phyloP scores from a whole-genome alignment of 2,329 filamentous ascomycete species.

The Macrophomina pseudophaseolina region DNA sequence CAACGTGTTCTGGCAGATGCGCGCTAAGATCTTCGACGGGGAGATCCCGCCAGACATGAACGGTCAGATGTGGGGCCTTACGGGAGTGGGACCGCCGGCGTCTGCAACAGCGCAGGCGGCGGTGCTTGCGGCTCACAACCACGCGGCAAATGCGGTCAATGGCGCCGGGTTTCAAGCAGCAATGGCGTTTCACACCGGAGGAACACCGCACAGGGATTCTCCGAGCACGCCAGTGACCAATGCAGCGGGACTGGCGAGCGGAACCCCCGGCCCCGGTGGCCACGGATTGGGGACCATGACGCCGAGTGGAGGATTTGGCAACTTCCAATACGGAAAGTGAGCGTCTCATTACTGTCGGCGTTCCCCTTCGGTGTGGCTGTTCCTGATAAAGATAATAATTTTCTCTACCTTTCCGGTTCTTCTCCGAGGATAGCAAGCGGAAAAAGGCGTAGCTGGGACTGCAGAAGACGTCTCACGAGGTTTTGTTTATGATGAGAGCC shows the following conservation, averaged over 20 bases:
- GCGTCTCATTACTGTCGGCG: neutral
- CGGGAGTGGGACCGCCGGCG: slow-evolving; percentile 60
- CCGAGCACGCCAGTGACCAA: slow-evolving; percentile 73
- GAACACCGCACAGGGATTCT: slow-evolving; percentile 49
- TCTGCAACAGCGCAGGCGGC: slow-evolving; percentile 61
- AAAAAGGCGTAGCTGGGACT: slow-evolving; percentile 18
- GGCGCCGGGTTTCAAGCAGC: slow-evolving; percentile 40
- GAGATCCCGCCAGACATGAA: slow-evolving; percentile 79
- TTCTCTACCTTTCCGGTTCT: slow-evolving; percentile 8
- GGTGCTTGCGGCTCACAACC: slow-evolving; percentile 50
- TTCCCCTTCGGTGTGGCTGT: slow-evolving; percentile 13
- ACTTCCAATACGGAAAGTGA: slow-evolving; percentile 55
- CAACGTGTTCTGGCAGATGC: slow-evolving; percentile 92
- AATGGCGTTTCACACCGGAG: slow-evolving; percentile 46
- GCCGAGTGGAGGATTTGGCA: slow-evolving; percentile 78
- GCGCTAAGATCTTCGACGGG: slow-evolving; percentile 84
- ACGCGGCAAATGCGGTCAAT: slow-evolving; percentile 45
- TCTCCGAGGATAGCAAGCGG: slow-evolving; percentile 16
- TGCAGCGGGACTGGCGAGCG: slow-evolving; percentile 54
- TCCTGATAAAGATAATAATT: slow-evolving; percentile 27
- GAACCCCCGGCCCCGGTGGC: slow-evolving; percentile 62
- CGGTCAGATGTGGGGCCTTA: slow-evolving; percentile 92
- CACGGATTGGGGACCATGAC: slow-evolving; percentile 68
- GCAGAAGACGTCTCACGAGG: slow-evolving; percentile 4
- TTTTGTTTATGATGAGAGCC: slow-evolving; percentile 23